Conservation (phyloP, 2,329 filamentous ascomycete species). For the Eurotiales sp. region DNA sequence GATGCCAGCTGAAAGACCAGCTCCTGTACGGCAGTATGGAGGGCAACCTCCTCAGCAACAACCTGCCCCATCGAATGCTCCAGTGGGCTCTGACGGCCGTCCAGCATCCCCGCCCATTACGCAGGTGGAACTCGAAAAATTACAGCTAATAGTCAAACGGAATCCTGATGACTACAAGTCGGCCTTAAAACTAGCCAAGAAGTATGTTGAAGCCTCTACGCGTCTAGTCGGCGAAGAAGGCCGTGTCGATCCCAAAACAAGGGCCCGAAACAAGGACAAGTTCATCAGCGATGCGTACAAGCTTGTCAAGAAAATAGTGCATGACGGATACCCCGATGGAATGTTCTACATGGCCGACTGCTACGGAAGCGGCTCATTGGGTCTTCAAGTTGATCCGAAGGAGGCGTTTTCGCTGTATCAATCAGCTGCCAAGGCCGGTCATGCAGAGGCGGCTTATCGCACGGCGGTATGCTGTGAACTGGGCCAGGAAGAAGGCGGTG, state of each 20-base stretch:
- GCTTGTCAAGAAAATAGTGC: constrained; percentile 80
- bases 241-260: constrained; percentile 63
- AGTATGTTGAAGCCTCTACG: constrained; percentile 77
- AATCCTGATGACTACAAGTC: constrained; percentile 70
- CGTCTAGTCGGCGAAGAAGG: constrained; percentile 73
- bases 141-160: constrained; percentile 65
- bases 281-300: constrained; percentile 86
- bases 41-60: constrained; percentile 28
- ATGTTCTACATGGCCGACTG: constrained; percentile 94
- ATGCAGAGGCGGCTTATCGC: constrained; percentile 83
- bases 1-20: constrained; percentile 37
- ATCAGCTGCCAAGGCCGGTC: constrained; percentile 83
- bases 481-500: constrained; percentile 88
- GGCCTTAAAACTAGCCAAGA: constrained; percentile 73
- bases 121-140: constrained; percentile 68
- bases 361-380: constrained; percentile 75
- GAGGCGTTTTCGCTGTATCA: constrained; percentile 94
- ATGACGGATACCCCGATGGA: constrained; percentile 70
- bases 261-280: constrained; percentile 67
- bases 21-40: constrained; percentile 52
- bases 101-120: constrained; percentile 61
- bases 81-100: constrained; percentile 20
- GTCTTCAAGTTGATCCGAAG: constrained; percentile 76
- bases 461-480: constrained; percentile 98
- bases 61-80: constrained; percentile 22